Conservation (phyloP, 768 basidiomycete species). For the Udeniomyces megalosporus region DNA sequence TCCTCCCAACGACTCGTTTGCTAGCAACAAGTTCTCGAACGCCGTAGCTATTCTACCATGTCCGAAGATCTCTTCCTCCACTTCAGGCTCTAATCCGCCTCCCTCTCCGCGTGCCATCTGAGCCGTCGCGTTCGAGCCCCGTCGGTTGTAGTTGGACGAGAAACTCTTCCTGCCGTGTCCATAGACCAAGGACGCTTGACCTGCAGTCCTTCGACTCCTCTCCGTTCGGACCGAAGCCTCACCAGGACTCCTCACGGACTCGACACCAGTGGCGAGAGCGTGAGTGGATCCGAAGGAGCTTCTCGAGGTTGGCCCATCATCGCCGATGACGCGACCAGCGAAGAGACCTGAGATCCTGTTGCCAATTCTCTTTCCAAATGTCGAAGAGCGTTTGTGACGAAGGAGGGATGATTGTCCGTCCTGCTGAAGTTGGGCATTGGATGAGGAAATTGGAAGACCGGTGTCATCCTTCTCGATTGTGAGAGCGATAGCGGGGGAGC, state of each 20-base stretch:
- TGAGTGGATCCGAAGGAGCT: background rate
- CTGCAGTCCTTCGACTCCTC: background rate
- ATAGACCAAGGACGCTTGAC: constrained; percentile 16
- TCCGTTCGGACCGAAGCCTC: background rate
- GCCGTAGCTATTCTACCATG: constrained; percentile 32
- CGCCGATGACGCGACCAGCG: constrained; percentile 18
- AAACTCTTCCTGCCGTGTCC: constrained; percentile 10
- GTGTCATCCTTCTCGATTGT: constrained; percentile 50
- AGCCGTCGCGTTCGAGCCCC: constrained; percentile 16
- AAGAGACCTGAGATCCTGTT: constrained; percentile 19
- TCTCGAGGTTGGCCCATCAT: background rate
- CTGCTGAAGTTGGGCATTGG: background rate
- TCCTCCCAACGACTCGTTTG: constrained; percentile 87
- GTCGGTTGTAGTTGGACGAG: background rate
- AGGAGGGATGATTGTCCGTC: constrained; percentile 6
- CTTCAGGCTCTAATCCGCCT: constrained; percentile 21
- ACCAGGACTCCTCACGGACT: background rate
- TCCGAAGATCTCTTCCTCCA: constrained; percentile 39
- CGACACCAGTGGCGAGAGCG: background rate
- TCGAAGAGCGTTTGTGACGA: constrained; percentile 27
- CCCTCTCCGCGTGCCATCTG: constrained; percentile 21
- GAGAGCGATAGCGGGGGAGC: constrained; percentile 69
- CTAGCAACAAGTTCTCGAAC: constrained; percentile 70
- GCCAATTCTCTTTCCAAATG: constrained; percentile 22
- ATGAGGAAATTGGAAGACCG: background rate